Percentiles rank a stretch among this genome's conserved stretches.
Conservation (phyloP, 2,329 filamentous ascomycete species). For the Anthostomella pinea region DNA sequence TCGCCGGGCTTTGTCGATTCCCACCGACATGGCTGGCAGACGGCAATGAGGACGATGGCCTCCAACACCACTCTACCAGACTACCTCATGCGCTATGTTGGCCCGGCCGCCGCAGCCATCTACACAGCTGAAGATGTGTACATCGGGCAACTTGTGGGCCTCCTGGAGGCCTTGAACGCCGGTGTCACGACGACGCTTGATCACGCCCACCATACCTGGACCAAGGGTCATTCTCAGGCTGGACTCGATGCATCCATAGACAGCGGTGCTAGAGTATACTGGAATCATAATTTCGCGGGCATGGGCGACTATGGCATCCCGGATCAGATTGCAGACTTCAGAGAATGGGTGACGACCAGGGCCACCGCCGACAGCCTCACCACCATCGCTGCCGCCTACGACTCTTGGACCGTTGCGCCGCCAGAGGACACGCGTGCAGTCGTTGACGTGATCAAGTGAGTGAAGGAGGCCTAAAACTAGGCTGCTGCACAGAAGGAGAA, state of each 20-base stretch:
- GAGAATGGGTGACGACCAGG: slow-evolving; percentile 32
- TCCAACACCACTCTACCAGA: slow-evolving; percentile 49
- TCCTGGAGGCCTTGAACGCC: slow-evolving; percentile 49
- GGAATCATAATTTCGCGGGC: slow-evolving; percentile 42
- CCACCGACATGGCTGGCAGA: slow-evolving; percentile 56
- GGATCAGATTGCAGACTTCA: slow-evolving; percentile 40
- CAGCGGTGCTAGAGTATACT: slow-evolving; percentile 47
- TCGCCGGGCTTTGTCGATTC: slow-evolving; percentile 56
- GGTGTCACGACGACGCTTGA: slow-evolving; percentile 53
- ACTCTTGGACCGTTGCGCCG: slow-evolving; percentile 32
- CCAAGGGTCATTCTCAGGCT: slow-evolving; percentile 38
- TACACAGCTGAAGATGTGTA: slow-evolving; percentile 46
- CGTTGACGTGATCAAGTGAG: slow-evolving; percentile 33
- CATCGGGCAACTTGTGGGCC: slow-evolving; percentile 42
- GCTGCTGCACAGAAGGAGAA: too few species aligned
- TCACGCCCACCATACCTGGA: slow-evolving; percentile 50
- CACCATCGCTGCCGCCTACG: slow-evolving; percentile 41
- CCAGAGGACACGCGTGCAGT: slow-evolving; percentile 30
- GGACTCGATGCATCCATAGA: slow-evolving; percentile 46
- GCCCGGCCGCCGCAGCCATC: slow-evolving; percentile 28
- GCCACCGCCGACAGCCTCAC: slow-evolving; percentile 29
- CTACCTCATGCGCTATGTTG: slow-evolving; percentile 43
- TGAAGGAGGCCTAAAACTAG: background rate
- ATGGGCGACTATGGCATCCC: slow-evolving; percentile 31
- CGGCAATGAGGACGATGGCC: slow-evolving; percentile 49